Conservation (phyloP, 192 early-diverging fungal genomes). For the Coemansia sp. region DNA sequence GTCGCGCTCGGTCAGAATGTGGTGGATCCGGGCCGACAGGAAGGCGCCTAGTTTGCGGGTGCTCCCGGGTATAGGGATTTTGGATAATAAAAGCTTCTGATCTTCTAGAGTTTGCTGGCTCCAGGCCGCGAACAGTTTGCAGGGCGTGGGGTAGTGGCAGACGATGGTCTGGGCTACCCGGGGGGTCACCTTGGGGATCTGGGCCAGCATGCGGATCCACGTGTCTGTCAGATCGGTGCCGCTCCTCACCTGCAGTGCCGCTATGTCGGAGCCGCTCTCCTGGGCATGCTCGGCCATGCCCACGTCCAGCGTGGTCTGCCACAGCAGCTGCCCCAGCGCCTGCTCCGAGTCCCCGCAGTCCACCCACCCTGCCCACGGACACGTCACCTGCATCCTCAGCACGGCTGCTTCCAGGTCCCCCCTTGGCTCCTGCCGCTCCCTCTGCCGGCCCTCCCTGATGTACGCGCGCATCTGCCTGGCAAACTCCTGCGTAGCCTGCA, state of each 20-base stretch:
- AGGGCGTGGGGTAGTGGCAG: constrained; percentile 30
- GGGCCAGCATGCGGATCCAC: constrained; percentile 35
- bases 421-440: background rate
- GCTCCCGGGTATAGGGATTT: constrained; percentile 18
- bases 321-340: constrained; percentile 27
- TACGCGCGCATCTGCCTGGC: constrained; percentile 34
- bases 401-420: constrained; percentile 24
- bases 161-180: constrained; percentile 36
- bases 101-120: background rate
- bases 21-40: constrained; percentile 36
- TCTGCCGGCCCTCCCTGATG: constrained; percentile 6
- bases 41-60: constrained; percentile 20
- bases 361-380: constrained; percentile 33
- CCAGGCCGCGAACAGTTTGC: constrained; percentile 33
- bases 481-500: constrained; percentile 33
- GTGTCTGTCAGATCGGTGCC: constrained; percentile 33
- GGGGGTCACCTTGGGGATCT: constrained; percentile 41
- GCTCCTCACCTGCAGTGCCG: constrained; percentile 19
- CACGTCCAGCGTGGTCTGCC: constrained; percentile 35
- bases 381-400: constrained; percentile 28
- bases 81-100: constrained; percentile 25
- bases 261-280: too few relatives aligned
- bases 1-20: constrained; percentile 28
- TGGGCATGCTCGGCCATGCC: constrained; percentile 16
- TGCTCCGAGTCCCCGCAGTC: constrained; percentile 19